A percentile compares a stretch with the other conserved stretches of the same genome.
Evolutionary conservation across 176 grass and related monocot species (phyloP).

Genomic region (Alloteropsis semialata): DNA sequence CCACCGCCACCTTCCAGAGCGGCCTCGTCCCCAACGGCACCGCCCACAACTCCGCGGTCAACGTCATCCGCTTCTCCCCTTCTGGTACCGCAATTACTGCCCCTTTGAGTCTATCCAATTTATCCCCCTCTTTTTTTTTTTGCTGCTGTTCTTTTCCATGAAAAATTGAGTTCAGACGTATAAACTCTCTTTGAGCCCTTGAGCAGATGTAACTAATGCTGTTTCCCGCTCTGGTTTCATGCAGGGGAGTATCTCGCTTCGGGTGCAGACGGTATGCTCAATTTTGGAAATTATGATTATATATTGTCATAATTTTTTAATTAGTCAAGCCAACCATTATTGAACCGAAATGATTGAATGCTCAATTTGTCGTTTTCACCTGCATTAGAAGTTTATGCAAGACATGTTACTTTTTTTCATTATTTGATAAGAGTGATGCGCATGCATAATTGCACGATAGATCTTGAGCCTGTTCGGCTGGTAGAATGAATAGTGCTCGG

Average conservation of each 20-base stretch:
- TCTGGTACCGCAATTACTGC: conserved; percentile 40
- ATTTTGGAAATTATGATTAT: neutral
- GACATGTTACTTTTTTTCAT: neutral
- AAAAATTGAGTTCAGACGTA: neutral
- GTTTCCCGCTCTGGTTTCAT: neutral
- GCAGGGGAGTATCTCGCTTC: conserved; percentile 84
- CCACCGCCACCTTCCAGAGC: conserved; percentile 62
- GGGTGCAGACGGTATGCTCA: conserved; percentile 77
- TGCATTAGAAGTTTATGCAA: neutral
- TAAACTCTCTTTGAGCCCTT: neutral
- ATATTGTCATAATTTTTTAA: neutral
- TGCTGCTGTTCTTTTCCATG: neutral
- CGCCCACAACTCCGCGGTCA: conserved; percentile 78
- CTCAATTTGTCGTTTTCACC: neutral
- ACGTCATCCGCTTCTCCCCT: conserved; percentile 90
- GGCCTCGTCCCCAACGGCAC: conserved; percentile 75
- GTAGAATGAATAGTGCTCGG: too few relatives aligned
- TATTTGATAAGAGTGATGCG: neutral
- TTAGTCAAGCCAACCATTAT: neutral
- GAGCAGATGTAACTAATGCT: neutral
- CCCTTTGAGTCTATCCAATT: neutral
- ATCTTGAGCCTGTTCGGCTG: too few relatives aligned
- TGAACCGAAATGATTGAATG: neutral
- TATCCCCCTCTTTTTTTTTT: neutral
- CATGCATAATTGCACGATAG: too few relatives aligned